Evolutionary conservation across 768 basidiomycete genomes (phyloP).

Genomic region (Rhodocollybia butyracea): DNA sequence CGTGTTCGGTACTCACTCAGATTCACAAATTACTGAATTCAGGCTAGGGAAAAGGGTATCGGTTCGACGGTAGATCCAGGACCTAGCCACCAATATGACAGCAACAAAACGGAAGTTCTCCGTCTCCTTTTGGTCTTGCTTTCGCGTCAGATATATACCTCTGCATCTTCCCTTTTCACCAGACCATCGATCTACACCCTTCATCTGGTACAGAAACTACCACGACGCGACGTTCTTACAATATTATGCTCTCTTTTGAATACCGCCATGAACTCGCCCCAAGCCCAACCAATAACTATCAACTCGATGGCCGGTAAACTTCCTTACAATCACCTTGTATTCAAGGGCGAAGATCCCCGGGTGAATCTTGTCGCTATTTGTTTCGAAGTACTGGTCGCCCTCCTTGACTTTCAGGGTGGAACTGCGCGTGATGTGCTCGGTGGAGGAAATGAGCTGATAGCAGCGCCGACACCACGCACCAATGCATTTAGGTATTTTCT

Average conservation of each 20-base stretch:
- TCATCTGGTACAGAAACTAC: conserved; percentile 71
- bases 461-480: conserved; percentile 57
- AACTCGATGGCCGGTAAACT: conserved; percentile 73
- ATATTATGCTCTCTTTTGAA: conserved; percentile 92
- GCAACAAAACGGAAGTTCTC: conserved; percentile 85
- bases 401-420: conserved; percentile 82
- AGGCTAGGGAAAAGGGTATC: conserved; percentile 86
- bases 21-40: conserved; percentile 1
- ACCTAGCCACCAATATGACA: conserved; percentile 59
- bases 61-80: conserved; percentile 82
- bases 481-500: conserved; percentile 93
- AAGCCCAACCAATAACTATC: conserved; percentile 47
- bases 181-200: conserved; percentile 76
- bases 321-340: conserved; percentile 88
- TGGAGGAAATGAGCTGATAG: conserved; percentile 40
- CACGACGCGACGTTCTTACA: conserved; percentile 84
- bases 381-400: conserved; percentile 71
- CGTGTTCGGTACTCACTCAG: conserved; percentile 20
- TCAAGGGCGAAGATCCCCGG: conserved; percentile 83
- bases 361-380: conserved; percentile 70
- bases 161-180: conserved; percentile 65
- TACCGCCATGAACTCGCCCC: conserved; percentile 73
- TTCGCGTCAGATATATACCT: conserved; percentile 86
- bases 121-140: conserved; percentile 85
- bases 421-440: conserved; percentile 53